Evolutionary conservation across 179 eudicot species (phyloP).

Genomic region (Spergularia azorica): DNA sequence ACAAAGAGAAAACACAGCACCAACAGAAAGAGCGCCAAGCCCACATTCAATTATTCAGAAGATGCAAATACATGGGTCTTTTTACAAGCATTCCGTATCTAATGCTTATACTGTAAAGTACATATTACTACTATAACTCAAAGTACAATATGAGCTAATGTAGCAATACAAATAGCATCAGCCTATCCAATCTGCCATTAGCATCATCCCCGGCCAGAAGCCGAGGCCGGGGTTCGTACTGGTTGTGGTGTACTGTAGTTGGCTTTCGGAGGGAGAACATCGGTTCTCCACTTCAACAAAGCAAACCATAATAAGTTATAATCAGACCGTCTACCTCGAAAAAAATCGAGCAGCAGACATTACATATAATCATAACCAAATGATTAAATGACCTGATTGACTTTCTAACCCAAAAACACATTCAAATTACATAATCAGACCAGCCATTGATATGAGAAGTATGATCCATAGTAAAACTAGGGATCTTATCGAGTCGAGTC

Average conservation of each 20-base stretch:
- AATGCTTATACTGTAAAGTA: constrained; percentile 1
- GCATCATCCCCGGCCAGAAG: not conserved
- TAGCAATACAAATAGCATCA: constrained; percentile 15
- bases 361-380: not conserved
- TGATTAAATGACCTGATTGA: not conserved
- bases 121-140: constrained; percentile 4
- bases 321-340: not conserved
- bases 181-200: constrained; percentile 15
- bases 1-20: not conserved
- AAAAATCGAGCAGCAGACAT: not conserved
- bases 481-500: constrained; percentile 39
- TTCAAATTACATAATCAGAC: constrained; percentile 66
- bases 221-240: not conserved
- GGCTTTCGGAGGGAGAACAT: constrained; percentile 13
- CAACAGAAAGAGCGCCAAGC: not conserved
- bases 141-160: constrained; percentile 15
- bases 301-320: not conserved
- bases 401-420: not conserved
- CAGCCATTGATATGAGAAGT: constrained; percentile 53
- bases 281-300: constrained; percentile 27
- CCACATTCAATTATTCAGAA: not conserved
- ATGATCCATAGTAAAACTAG: constrained; percentile 68
- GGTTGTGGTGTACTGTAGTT: not conserved
- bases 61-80: not conserved
- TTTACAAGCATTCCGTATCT: constrained; percentile 15